Conservation (phyloP, 352 stramenopile genomes). For the Globisporangium nunn region DNA sequence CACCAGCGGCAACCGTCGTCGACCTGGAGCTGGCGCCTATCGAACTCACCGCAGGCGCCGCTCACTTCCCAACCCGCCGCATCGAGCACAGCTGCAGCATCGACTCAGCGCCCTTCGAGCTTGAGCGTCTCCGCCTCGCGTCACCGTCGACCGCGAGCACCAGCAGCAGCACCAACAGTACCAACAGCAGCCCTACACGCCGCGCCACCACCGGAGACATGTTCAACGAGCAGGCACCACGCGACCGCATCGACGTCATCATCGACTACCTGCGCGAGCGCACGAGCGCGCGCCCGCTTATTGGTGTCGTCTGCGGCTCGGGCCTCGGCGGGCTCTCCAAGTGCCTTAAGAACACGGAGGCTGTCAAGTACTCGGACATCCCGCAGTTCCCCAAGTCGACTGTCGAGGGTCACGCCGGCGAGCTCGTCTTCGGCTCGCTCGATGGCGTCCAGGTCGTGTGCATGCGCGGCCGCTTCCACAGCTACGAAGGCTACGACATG, state of each 20-base stretch:
- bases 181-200: constrained; percentile 15
- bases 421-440: constrained; percentile 95
- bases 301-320: constrained; percentile 92
- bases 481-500: constrained; percentile 95
- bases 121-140: constrained; percentile 2
- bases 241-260: constrained; percentile 79
- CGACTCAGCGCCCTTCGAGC: constrained; percentile 18
- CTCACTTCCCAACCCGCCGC: constrained; percentile 23
- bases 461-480: constrained; percentile 96
- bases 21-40: too few relatives aligned
- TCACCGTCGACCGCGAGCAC: constrained; percentile 7
- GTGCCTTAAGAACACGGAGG: constrained; percentile 80
- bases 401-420: constrained; percentile 91
- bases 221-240: constrained; percentile 49
- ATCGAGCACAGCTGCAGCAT: constrained; percentile 43
- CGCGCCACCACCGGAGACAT: constrained; percentile 55
- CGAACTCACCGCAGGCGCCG: background rate
- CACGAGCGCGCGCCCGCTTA: constrained; percentile 45
- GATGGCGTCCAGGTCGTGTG: constrained; percentile 83
- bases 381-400: constrained; percentile 91
- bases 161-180: constrained; percentile 8
- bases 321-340: constrained; percentile 91
- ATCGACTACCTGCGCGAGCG: constrained; percentile 54
- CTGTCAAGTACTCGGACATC: constrained; percentile 92
- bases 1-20: too few relatives aligned